Evolutionary conservation across 768 basidiomycete species (phyloP).

Genomic region (Tricholoma furcatifolium): DNA sequence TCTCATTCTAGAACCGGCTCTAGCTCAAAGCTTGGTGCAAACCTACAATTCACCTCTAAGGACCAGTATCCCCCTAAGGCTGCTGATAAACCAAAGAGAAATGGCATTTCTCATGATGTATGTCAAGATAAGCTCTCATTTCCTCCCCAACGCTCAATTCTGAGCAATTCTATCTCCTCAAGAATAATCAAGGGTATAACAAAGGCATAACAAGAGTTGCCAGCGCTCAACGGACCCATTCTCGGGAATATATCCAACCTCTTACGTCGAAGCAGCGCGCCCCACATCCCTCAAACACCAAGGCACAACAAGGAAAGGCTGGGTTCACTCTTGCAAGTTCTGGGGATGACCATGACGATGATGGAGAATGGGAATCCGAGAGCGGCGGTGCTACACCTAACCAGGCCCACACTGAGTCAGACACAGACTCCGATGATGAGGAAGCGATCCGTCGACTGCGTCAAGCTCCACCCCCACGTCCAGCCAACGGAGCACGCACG

Average conservation of each 20-base stretch:
- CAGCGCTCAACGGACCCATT: slow-evolving; percentile 36
- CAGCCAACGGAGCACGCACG: slow-evolving; percentile 6
- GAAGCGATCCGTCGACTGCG: slow-evolving; percentile 19
- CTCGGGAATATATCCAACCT: slow-evolving; percentile 30
- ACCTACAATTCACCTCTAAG: slow-evolving; percentile 70
- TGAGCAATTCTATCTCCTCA: slow-evolving; percentile 3
- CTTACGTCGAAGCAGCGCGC: slow-evolving; percentile 22
- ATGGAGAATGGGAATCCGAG: slow-evolving; percentile 72
- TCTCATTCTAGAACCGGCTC: slow-evolving; percentile 67
- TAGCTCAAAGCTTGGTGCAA: slow-evolving; percentile 54
- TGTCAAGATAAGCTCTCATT: slow-evolving; percentile 21
- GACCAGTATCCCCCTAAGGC: slow-evolving; percentile 43
- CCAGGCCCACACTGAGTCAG: slow-evolving; percentile 44
- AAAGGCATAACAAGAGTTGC: slow-evolving; percentile 28
- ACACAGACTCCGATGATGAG: slow-evolving; percentile 34
- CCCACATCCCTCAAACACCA: slow-evolving; percentile 20
- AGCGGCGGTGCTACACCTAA: slow-evolving; percentile 73
- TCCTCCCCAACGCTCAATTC: slow-evolving; percentile 5
- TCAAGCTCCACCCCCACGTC: slow-evolving; percentile 10
- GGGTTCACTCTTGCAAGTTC: slow-evolving; percentile 61
- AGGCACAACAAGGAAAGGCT: slow-evolving; percentile 38
- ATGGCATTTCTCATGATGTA: slow-evolving; percentile 43
- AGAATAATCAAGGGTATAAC: slow-evolving; percentile 21
- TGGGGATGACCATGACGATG: slow-evolving; percentile 51
- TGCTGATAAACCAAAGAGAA: slow-evolving; percentile 55